Evolutionary conservation across 192 early-diverging fungal genomes (phyloP).

Genomic region (Chytriomyces confervae): DNA sequence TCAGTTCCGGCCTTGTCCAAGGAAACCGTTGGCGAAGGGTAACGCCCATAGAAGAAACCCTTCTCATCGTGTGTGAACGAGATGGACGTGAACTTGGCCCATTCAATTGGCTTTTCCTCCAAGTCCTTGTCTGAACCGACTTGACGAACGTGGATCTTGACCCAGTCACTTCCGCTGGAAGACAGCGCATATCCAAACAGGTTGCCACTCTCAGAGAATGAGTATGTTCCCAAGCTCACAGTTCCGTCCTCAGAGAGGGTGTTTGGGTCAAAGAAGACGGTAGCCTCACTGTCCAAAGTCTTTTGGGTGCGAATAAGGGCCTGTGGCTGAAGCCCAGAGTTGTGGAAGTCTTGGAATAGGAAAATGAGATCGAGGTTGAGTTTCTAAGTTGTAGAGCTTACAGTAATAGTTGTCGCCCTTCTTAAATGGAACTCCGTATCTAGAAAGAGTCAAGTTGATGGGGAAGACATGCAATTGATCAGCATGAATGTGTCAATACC

Average conservation of each 20-base stretch:
- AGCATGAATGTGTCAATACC: constrained; percentile 23
- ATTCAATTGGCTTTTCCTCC: constrained; percentile 47
- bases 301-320: constrained; percentile 62
- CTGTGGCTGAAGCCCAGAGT: constrained; percentile 64
- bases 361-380: not conserved
- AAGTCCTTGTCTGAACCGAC: constrained; percentile 47
- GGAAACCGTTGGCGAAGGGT: constrained; percentile 46
- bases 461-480: too few relatives aligned
- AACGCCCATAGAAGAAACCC: constrained; percentile 72
- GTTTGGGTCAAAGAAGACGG: constrained; percentile 63
- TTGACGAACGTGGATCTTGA: constrained; percentile 56
- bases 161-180: constrained; percentile 69
- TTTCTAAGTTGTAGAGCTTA: not conserved
- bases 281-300: constrained; percentile 48
- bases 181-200: constrained; percentile 66
- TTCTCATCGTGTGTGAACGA: constrained; percentile 71
- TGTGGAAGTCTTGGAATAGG: constrained; percentile 53
- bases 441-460: not conserved
- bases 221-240: constrained; percentile 51
- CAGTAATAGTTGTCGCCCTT: constrained; percentile 68
- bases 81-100: constrained; percentile 66
- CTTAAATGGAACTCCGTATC: constrained; percentile 57
- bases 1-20: constrained; percentile 62
- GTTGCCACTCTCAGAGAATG: constrained; percentile 64
- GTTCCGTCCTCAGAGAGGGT: constrained; percentile 65